Percentiles rank a stretch among this genome's conserved stretches.
phyloP scores from a whole-genome alignment of 768 basidiomycete genomes.

The Suillus subalutaceus region DNA sequence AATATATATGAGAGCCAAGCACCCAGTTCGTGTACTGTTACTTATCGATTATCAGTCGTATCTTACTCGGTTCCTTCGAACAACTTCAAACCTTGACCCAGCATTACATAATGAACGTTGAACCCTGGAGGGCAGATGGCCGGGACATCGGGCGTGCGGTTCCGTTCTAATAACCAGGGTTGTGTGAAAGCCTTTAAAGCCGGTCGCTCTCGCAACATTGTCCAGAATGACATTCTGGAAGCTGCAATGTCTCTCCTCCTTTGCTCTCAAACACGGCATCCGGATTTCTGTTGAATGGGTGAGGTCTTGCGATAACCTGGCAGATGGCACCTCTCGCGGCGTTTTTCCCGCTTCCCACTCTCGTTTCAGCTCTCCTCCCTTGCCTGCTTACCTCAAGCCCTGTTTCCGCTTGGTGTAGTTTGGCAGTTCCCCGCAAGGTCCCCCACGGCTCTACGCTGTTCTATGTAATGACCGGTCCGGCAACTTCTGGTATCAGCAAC shows the following conservation, averaged over 20 bases:
- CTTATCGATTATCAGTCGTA: too few species aligned
- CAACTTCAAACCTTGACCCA: too few species aligned
- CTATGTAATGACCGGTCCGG: background rate
- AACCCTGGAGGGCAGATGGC: constrained; percentile 27
- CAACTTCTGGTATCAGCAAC: background rate
- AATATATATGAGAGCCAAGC: too few species aligned
- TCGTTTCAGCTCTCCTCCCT: constrained; percentile 15
- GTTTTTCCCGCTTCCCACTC: constrained; percentile 19
- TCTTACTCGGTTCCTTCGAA: too few species aligned
- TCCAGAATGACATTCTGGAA: constrained; percentile 9
- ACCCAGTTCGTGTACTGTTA: too few species aligned
- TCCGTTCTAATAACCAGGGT: constrained; percentile 46
- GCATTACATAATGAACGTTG: too few species aligned
- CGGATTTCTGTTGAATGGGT: constrained; percentile 12
- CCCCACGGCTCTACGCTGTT: background rate
- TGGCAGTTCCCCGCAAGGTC: background rate
- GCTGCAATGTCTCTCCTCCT: background rate
- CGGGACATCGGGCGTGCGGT: constrained; percentile 36
- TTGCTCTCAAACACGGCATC: constrained; percentile 6
- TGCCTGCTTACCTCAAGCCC: constrained; percentile 1
- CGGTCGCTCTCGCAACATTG: background rate
- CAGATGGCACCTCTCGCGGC: constrained; percentile 42
- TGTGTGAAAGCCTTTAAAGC: constrained; percentile 29
- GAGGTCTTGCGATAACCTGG: constrained; percentile 33
- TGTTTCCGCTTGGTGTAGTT: constrained; percentile 6